A percentile compares a stretch with the other conserved stretches of the same genome.
Evolutionary conservation across 1,284 basidiomycete species (phyloP).

Genomic region (Microbotryum violaceum): DNA sequence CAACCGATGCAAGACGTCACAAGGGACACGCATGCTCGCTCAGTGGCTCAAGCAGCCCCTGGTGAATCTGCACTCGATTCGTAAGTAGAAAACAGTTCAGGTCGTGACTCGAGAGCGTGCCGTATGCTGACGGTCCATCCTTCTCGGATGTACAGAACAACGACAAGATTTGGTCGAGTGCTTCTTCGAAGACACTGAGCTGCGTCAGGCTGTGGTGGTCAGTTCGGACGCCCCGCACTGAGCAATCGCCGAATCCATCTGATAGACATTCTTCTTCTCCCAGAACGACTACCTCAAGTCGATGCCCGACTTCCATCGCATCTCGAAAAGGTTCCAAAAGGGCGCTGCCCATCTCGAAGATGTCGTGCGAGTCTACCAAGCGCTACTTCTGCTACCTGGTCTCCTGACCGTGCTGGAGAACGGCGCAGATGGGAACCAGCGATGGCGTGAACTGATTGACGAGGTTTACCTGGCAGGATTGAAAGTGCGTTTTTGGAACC

Average conservation of each 20-base stretch:
- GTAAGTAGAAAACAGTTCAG: slow-evolving; percentile 47
- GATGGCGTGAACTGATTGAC: slow-evolving; percentile 52
- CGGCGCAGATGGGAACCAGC: slow-evolving; percentile 47
- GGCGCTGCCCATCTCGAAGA: slow-evolving; percentile 81
- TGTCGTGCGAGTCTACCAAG: slow-evolving; percentile 92
- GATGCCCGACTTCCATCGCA: slow-evolving; percentile 91
- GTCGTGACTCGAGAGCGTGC: not conserved
- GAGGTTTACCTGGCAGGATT: slow-evolving; percentile 60
- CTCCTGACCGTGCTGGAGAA: slow-evolving; percentile 53
- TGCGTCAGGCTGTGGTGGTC: slow-evolving; percentile 66
- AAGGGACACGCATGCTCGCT: slow-evolving; percentile 81
- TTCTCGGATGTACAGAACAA: slow-evolving; percentile 50
- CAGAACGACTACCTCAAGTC: slow-evolving; percentile 77
- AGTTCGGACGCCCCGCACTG: slow-evolving; percentile 16
- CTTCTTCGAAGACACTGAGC: slow-evolving; percentile 70
- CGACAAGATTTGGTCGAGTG: slow-evolving; percentile 80
- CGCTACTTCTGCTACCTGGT: slow-evolving; percentile 67
- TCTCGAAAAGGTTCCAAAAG: slow-evolving; percentile 88
- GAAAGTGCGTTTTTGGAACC: slow-evolving; percentile 46
- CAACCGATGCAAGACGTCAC: slow-evolving; percentile 93
- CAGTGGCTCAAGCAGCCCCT: slow-evolving; percentile 97
- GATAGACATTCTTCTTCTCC: not conserved
- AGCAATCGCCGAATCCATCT: not conserved
- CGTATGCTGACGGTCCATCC: too few species aligned
- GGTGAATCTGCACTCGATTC: slow-evolving; percentile 86